Base-by-base conservation (phyloP, 352 stramenopile species). In the Phytophthora meadii region DNA sequence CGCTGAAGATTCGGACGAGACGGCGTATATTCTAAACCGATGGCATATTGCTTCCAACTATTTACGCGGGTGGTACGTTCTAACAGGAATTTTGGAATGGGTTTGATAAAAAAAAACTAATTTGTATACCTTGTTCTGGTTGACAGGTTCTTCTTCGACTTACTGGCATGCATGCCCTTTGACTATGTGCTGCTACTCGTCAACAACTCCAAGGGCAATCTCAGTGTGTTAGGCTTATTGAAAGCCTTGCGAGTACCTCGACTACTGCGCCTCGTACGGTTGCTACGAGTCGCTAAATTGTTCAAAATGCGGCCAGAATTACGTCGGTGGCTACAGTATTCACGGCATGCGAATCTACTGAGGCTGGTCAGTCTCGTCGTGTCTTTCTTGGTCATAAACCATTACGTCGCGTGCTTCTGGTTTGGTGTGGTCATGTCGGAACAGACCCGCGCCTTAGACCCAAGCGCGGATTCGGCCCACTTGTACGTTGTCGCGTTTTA, bases 361-460 rank as follows among this genome's bases (percentile, higher is more conserved):
- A 72, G 86, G 15, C 72, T 94, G 4, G 74, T 89, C 17, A 79
- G 82, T 1, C 75, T 96, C 17, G 80, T 95, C 12, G 49, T 82
- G 4, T 72, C 68, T 1, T 92, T 96, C 37, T 51, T 94, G 15
- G 67, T 93, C 12, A 76, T 91, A 27, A 92, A 93, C 39, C 88
- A 96, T 61, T 90, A 91, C 56, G 67, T 87, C 4, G 88, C 87
- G 14, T 96, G 88, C 55, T 79, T 90, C 27, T 96, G 88, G 88
- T 87, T 78, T 41, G 84, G 80, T 5, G 46, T 72, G 11, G 72
- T 92, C 44, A 85, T 79, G 28, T 88, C 79, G 19, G 79, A 90
- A 0, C 64, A 76, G 12, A 79, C 60, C 54, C 89, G 88, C 36
- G 61, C 62, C 1, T 47, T 69, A 7, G 73, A 84, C 8, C 12